Percentiles rank a stretch among this genome's conserved stretches.
Conservation (phyloP, 164 flowering plant genomes). For the Aristolochia contorta region DNA sequence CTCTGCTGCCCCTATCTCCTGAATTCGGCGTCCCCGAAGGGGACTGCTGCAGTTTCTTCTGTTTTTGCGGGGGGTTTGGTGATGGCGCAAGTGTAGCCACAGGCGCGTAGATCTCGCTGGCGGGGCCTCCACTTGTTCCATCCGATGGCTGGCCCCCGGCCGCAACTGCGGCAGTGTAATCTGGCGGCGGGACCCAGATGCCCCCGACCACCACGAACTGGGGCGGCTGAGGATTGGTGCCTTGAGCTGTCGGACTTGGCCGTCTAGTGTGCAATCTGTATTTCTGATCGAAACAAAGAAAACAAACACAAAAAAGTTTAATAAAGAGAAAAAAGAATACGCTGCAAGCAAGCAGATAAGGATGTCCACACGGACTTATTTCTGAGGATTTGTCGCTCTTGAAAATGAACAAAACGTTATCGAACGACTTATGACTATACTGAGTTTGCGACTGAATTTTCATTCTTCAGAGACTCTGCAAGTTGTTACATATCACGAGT, state of each 20-base stretch:
- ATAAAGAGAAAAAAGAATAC: too few species aligned
- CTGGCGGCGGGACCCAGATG: slow-evolving; percentile 61
- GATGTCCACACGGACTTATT: too few species aligned
- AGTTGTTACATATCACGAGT: too few species aligned
- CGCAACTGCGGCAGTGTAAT: slow-evolving; percentile 26
- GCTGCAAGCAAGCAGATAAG: too few species aligned
- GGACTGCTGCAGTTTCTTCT: slow-evolving; percentile 13
- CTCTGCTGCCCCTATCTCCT: slow-evolving; percentile 13
- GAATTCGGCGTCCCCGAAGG: background rate
- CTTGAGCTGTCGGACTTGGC: slow-evolving; percentile 28
- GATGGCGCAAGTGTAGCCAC: slow-evolving; percentile 17
- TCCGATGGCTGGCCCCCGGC: slow-evolving; percentile 14
- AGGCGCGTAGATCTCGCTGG: slow-evolving; percentile 40
- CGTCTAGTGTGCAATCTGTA: slow-evolving; percentile 63
- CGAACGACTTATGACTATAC: too few species aligned
- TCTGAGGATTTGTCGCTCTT: background rate
- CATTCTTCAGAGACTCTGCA: too few species aligned
- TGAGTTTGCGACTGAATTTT: too few species aligned
- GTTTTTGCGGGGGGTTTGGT: slow-evolving; percentile 1
- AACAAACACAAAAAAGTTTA: too few species aligned
- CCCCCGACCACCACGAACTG: slow-evolving; percentile 78
- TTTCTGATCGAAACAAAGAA: slow-evolving; percentile 35
- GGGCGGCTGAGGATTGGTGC: slow-evolving; percentile 26
- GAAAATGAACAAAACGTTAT: background rate
- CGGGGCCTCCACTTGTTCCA: slow-evolving; percentile 8